Base-by-base conservation (phyloP, 83 land plant genomes). In the Picea abies region DNA sequence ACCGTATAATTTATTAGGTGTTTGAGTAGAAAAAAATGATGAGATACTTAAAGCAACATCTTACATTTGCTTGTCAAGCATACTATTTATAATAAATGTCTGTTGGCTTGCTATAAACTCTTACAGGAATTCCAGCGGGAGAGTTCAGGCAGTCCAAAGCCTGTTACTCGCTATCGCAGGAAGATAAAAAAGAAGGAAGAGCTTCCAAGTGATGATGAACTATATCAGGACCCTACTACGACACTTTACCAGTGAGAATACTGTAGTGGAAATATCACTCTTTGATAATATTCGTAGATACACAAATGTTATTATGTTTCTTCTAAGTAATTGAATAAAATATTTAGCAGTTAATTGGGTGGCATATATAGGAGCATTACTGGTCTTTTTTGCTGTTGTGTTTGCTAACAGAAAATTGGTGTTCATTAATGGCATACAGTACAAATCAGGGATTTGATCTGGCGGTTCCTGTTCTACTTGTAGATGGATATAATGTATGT, bases 401-500 rank as follows among this genome's bases (percentile, higher is more conserved):
- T 72, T 73, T 73, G 11, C n/a, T 25, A 41, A 10, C 5, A n/a
- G 58, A 47, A 73, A 44, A 73, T 73, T 12, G 56, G n/a, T n/a
- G 47, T 41, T 19, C n/a, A 41, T 73, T 22, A 52, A 73, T 73
- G 58, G 52, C 79, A 26, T 85, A 76, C 89, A 94, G 97, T 80
- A 91, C 93, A 84, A 85, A 88, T 60, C 87, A 89, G 79, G 92
- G 89, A 2, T 41, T 93, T 71, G 92, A 89, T 44, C 79, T 85
- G 56, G 94, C 87, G 65, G 84, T 85, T 22, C 98, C 99, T 65
- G 99, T 97, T 83, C 90, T 97, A 68, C 92, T 97, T 63, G 99
- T 97, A 69, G 99, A 97, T 94, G 99, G 99, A 15, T 97, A 97
- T 83, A 97, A 97, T 86, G 88, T 97, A 68, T 97, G 99, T 90